Evolutionary conservation across 1,139 yeast genomes (phyloP).

Genomic region (Eremothecium coryli): DNA sequence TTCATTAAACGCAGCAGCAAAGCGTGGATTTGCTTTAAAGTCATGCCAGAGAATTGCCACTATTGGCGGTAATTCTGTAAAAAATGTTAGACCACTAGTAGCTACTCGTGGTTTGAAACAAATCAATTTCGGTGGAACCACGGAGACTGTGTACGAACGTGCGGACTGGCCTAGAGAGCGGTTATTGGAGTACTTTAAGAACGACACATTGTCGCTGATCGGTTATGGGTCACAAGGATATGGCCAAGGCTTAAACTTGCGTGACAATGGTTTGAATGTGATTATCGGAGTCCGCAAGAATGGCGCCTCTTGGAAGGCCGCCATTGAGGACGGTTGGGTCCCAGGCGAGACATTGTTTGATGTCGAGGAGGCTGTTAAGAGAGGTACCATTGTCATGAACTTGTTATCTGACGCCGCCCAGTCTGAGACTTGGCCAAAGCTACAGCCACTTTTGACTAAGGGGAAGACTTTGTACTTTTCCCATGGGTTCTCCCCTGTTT

Average conservation of each 20-base stretch:
- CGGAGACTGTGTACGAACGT: constrained; percentile 95
- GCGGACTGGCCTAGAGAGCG: constrained; percentile 99
- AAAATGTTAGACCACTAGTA: constrained; percentile 28
- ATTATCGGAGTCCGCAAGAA: constrained; percentile 96
- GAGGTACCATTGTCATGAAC: constrained; percentile 95
- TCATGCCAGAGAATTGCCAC: not conserved
- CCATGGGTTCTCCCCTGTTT: constrained; percentile 99
- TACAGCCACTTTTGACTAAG: constrained; percentile 88
- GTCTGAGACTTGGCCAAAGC: constrained; percentile 88
- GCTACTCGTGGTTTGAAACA: constrained; percentile 81
- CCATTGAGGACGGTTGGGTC: constrained; percentile 99
- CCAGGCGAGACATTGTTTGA: constrained; percentile 97
- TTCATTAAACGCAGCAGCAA: not conserved
- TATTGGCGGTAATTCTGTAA: not conserved
- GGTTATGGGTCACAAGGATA: constrained; percentile 99
- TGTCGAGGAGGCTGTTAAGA: constrained; percentile 82
- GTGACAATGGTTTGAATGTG: constrained; percentile 97
- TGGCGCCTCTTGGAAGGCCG: constrained; percentile 99
- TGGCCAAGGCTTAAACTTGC: constrained; percentile 98
- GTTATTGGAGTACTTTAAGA: constrained; percentile 90
- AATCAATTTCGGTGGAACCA: constrained; percentile 94
- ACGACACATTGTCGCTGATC: constrained; percentile 93
- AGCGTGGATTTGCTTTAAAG: not conserved
- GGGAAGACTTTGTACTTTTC: constrained; percentile 98
- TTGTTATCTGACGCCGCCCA: constrained; percentile 98